Conservation (phyloP, 83 land plant genomes). For the Isoetes engelmannii region DNA sequence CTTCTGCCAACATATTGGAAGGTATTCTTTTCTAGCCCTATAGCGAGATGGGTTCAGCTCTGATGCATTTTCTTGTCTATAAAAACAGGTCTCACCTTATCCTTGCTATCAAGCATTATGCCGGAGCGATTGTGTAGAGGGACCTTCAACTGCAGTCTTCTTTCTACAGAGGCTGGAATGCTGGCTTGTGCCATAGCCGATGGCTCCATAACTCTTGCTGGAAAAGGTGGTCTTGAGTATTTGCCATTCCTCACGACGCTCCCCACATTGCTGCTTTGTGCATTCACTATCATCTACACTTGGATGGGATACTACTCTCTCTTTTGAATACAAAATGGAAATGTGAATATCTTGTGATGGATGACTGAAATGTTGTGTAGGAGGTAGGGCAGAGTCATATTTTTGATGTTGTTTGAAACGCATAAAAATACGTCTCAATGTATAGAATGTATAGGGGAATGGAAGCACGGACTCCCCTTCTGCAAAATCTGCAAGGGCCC, state of each 20-base stretch:
- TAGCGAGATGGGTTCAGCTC: background rate
- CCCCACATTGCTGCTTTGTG: background rate
- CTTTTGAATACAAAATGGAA: too few species aligned
- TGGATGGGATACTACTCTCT: slow-evolving; percentile 8
- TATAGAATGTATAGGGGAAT: too few species aligned
- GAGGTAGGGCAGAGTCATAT: too few species aligned
- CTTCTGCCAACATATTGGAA: background rate
- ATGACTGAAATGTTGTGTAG: too few species aligned
- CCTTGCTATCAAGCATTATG: too few species aligned
- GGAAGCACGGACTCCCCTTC: too few species aligned
- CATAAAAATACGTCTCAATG: too few species aligned
- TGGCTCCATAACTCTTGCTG: background rate
- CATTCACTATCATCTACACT: background rate
- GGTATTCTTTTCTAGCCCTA: too few species aligned
- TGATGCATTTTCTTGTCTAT: background rate
- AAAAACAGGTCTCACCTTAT: too few species aligned
- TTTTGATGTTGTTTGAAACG: too few species aligned
- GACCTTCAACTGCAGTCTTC: background rate
- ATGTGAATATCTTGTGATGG: too few species aligned
- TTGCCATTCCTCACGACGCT: background rate
- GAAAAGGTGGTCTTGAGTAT: background rate
- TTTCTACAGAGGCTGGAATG: slow-evolving; percentile 6
- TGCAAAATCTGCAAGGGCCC: too few species aligned
- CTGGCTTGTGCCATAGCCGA: slow-evolving; percentile 1
- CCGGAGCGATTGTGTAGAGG: slow-evolving; percentile 2